Evolutionary conservation across 2,329 filamentous ascomycete genomes (phyloP), one percentile per base, ranked within the genome.

Genomic region (Aureobasidium leucospermi): DNA sequence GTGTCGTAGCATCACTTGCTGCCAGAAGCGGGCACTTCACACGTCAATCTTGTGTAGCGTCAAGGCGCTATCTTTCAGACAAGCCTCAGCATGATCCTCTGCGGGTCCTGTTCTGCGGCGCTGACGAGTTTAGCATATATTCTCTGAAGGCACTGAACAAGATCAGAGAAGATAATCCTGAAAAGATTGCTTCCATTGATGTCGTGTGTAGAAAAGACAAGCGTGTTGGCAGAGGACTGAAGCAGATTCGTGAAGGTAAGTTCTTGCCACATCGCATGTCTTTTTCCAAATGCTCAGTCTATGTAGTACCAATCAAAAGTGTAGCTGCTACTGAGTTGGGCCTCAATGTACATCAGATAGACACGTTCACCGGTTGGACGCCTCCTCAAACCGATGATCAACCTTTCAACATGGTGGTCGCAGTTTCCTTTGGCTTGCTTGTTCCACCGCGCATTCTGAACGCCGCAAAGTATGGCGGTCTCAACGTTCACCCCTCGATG

Each of bases 401-500:
- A 31, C 66, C 75, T 29, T 84, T 85, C 65, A 91, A 96, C 71
- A 78, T 99, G 61, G 82, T 99, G 65, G 79, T 97, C 47, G 92
- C 92, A 49, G 94, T 97, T 4, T 97, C 94, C 0, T 99, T 97
- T 74, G 94, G 94, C 3, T 81, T 96, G 7, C 87, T 96, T 62
- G 86, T 99, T 1, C 94, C 94, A 0, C 80, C 86, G 0, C 81
- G 90, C 4, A 84, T 97, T 15, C 78, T 99, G 23, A 76, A 76
- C 23, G 75, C 75, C 1, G 83, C 88, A 28, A 83, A 82, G 66
- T 96, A 95, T 74, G 92, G 92, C 45, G 94, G 94, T 0, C 75
- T 99, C 3, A 99, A 99, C 72, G 81, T 99, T 2, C 94, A 99
- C 69, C 94, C 94, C 1, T 97, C 93, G 0, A 75, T 96, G 31